Evolutionary conservation across 345 rosid species (phyloP).

Genomic region (Hypericum perforatum): DNA sequence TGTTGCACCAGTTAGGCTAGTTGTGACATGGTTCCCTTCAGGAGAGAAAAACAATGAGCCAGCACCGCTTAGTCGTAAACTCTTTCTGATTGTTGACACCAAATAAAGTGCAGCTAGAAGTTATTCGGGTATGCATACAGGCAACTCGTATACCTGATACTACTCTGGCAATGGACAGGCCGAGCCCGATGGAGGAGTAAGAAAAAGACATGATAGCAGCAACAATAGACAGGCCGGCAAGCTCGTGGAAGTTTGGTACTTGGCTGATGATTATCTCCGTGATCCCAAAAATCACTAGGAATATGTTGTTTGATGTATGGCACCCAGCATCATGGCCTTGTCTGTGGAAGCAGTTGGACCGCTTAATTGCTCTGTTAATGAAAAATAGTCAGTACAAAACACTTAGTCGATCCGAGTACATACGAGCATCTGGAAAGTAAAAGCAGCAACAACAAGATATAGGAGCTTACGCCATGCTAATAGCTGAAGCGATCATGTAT

Average conservation of each 20-base stretch:
- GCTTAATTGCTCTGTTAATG: conserved; percentile 50
- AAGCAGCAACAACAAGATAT: background rate
- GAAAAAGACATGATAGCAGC: conserved; percentile 20
- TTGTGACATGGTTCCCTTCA: no score
- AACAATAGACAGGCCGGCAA: conserved; percentile 14
- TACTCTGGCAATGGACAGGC: background rate
- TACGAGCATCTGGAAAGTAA: background rate
- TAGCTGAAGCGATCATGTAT: conserved; percentile 87
- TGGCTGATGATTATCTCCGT: conserved; percentile 13
- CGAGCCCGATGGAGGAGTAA: conserved; percentile 17
- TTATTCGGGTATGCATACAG: background rate
- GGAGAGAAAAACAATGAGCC: no score
- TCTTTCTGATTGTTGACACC: no score
- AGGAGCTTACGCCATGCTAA: conserved; percentile 78
- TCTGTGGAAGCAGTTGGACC: conserved; percentile 73
- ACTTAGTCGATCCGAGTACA: background rate
- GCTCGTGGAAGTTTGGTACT: conserved; percentile 17
- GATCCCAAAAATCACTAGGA: conserved; percentile 17
- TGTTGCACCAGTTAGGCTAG: background rate
- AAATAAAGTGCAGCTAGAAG: background rate
- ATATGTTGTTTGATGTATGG: conserved; percentile 14
- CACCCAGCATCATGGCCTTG: conserved; percentile 18
- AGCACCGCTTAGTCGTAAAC: no score
- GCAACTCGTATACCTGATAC: background rate
- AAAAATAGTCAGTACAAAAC: background rate